phyloP scores from a whole-genome alignment of 371 early-diverging fungal genomes.

The Syncephalastrum sp. region DNA sequence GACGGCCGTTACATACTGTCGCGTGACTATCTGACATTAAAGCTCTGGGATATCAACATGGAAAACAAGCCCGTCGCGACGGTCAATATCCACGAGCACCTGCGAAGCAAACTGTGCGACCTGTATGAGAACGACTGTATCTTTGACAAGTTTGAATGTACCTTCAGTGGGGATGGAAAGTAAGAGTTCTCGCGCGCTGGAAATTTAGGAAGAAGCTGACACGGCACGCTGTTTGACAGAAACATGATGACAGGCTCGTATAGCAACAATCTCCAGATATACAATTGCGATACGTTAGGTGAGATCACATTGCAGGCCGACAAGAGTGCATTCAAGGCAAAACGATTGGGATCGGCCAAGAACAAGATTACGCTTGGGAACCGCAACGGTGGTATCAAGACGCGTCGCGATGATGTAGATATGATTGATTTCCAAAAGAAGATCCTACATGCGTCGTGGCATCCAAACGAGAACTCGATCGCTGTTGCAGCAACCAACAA shows the following conservation, averaged over 20 bases:
- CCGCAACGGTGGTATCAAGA: constrained; percentile 19
- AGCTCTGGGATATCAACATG: constrained; percentile 97
- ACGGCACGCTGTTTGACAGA: constrained; percentile 20
- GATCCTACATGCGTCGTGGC: constrained; percentile 97
- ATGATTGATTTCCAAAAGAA: constrained; percentile 91
- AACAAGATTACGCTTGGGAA: constrained; percentile 31
- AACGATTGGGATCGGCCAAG: constrained; percentile 65
- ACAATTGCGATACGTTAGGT: constrained; percentile 66
- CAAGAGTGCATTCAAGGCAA: constrained; percentile 94
- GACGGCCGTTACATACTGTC: constrained; percentile 97
- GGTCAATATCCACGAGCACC: constrained; percentile 89
- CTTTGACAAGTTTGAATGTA: constrained; percentile 98
- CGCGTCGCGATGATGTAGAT: constrained; percentile 56
- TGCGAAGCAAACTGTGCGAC: constrained; percentile 91
- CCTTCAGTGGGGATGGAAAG: constrained; percentile 86
- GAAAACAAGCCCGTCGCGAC: constrained; percentile 86
- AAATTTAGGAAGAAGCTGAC: not conserved
- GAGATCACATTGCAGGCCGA: constrained; percentile 94
- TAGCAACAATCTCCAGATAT: constrained; percentile 94
- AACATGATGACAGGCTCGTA: constrained; percentile 91
- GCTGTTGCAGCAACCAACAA: constrained; percentile 98
- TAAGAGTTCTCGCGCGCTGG: constrained; percentile 6
- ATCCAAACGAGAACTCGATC: constrained; percentile 94
- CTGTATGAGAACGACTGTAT: constrained; percentile 97
- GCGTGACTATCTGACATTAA: constrained; percentile 92